Evolutionary conservation across 1,139 yeast species (phyloP), one percentile per base, ranked within the genome.

Genomic region (Debaryomycetaceae sp.): DNA sequence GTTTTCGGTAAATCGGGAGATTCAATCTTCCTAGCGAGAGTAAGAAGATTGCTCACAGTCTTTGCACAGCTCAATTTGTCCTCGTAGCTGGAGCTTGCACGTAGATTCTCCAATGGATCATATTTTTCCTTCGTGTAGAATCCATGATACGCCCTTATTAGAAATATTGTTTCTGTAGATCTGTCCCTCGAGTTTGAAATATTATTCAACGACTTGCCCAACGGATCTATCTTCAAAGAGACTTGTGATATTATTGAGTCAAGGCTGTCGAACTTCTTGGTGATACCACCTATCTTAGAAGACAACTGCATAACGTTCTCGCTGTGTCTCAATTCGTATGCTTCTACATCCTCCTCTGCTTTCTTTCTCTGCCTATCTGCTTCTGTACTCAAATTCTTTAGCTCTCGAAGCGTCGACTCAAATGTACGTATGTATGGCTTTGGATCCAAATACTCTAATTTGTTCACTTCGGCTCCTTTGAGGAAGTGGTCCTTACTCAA

Each of bases 391-490:
- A 90, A 65, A 42, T 73, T 73, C 54, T 83, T 80, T 50, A 89
- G 68, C 58, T 88, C 95, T 44, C 83, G 75, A 39, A 90, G 69
- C 1, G 95, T 89, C 1, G 93, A 82, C 63, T 91, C 98, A 63
- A 93, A 91, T 0, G 97, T 88, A 56, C 97, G 78, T 44, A 93
- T 93, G 60, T 88, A 91, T 1, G 99, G 99, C 55, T 88, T 90
- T 1, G 99, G 97, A 60, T 93, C 97, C 44, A 86, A 63, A 59
- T 78, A 78, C 43, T 78, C 79, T 36, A 77, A 61, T 43, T 77
- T 72, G 54, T 77, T 76, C 40, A 79, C 83, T 51, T 78, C 82
- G 6, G 81, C 77, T 13, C 77, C 78, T 56, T 72, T 77, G 38
- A 77, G 60, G 34, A 78, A 70, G 52, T 84, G 87, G 56, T 84